Evolutionary conservation across 139 green algal species (phyloP), one percentile per base, ranked within the genome.

Genomic region (Zygnema cylindricum): DNA sequence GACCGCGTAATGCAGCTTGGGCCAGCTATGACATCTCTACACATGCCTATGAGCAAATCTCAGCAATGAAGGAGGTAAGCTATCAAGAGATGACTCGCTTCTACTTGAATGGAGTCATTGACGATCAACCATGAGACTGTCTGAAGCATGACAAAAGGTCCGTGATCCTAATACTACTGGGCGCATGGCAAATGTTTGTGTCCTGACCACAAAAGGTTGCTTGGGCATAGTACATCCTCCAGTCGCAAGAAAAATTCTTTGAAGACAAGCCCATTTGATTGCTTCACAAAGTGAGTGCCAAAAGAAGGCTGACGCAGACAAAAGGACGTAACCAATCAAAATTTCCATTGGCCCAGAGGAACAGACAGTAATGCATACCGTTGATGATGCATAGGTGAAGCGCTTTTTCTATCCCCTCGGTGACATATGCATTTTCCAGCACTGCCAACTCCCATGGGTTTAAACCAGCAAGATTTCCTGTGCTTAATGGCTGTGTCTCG

Each of bases 301-400:
- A 30, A 25, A 35, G 57, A 73, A 30, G 30, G 25, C 30, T 73
- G 57, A 30, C 57, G 30, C 30, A 30, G 57, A 35, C 30, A 73
- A 30, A 73, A 73, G 25, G 57, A 73, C 30, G 30, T 25, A 73
- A 30, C 57, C 30, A 73, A 30, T 25, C 30, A 73, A 25, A 30
- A 73, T 25, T 25, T 35, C 30, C 30, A 73, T 25, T 25, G 30
- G 57, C 30, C 25, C 36, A 79, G 16, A 79, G 16, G 71, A 43
- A 79, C 11, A 43, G 71, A 79, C 7, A 63, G 16, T 16, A 63
- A n/a, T n/a, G 49, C 49, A 16, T 79, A 79, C 71, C 71, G 71
- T 79, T 79, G 71, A 79, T 41, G 16, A 7, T 79, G 71, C 71
- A 79, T 11, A 79, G 16, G 36, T 79, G 71, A 41, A 79, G 36